Evolutionary conservation across 2,329 filamentous ascomycete genomes (phyloP).

Genomic region (Parastagonospora nodorum): DNA sequence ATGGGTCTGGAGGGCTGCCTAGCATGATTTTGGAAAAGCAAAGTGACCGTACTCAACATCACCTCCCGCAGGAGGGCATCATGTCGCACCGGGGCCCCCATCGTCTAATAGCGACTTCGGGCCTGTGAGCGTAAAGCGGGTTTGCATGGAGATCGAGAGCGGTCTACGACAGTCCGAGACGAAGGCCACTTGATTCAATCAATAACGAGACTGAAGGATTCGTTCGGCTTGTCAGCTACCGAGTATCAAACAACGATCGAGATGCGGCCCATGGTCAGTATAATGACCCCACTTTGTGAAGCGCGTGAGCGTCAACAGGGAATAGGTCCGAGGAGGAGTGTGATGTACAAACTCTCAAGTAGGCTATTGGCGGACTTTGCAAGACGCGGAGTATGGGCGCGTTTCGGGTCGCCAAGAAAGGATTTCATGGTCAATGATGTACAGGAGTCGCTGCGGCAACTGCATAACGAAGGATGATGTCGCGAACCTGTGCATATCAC

Average conservation of each 20-base stretch:
- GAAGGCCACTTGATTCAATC: not conserved
- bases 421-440: conserved; percentile 7
- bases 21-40: conserved; percentile 15
- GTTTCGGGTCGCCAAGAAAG: conserved; percentile 18
- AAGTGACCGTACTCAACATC: conserved; percentile 6
- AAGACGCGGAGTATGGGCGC: conserved; percentile 20
- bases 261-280: not conserved
- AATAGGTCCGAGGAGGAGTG: not conserved
- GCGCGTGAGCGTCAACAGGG: not conserved
- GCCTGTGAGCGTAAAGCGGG: no score
- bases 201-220: not conserved
- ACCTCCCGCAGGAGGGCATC: conserved; percentile 6
- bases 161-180: not conserved
- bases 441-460: conserved; percentile 12
- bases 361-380: conserved; percentile 28
- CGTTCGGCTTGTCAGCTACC: not conserved
- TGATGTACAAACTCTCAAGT: conserved; percentile 1
- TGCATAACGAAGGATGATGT: conserved; percentile 11
- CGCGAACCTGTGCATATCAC: conserved; percentile 4
- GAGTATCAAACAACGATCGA: not conserved
- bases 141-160: not conserved
- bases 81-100: not conserved
- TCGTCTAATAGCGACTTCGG: not conserved
- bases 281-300: not conserved
- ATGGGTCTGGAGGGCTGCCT: conserved; percentile 8